A percentile compares a stretch with the other conserved stretches of the same genome.
Evolutionary conservation across 2,329 filamentous ascomycete species (phyloP).

Genomic region (Fusarium anthophilum): DNA sequence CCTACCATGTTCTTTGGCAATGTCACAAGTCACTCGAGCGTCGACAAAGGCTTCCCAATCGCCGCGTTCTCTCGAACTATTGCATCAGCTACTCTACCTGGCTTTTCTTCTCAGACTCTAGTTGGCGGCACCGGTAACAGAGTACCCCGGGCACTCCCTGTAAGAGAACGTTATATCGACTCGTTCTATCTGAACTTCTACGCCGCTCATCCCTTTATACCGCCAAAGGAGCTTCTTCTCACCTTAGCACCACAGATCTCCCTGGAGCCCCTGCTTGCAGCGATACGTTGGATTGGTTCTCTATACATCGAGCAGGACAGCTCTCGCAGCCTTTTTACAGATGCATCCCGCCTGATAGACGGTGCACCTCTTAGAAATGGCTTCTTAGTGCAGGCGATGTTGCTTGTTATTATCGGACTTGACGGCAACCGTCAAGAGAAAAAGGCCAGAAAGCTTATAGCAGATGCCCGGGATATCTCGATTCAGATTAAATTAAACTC

Average conservation of each 20-base stretch:
- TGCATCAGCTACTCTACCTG: not conserved
- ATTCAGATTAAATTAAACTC: not conserved
- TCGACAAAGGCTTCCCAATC: no score
- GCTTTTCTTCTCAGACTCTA: not conserved
- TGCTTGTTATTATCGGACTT: constrained; percentile 1
- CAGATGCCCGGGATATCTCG: not conserved
- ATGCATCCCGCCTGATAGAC: not conserved
- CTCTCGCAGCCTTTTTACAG: not conserved
- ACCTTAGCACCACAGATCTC: not conserved
- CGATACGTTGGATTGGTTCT: constrained; percentile 5
- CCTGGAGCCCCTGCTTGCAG: not conserved
- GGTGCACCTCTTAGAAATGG: not conserved
- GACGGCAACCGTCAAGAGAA: not conserved
- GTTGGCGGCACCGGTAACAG: not conserved
- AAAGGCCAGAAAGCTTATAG: not conserved
- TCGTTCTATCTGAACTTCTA: not conserved
- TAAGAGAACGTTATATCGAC: not conserved
- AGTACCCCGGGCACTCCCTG: not conserved
- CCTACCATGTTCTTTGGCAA: not conserved
- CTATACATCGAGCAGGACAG: not conserved
- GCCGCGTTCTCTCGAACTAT: not conserved
- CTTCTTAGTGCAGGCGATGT: not conserved
- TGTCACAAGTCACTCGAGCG: not conserved
- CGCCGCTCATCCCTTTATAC: not conserved
- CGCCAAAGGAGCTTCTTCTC: not conserved